Conservation (phyloP, 2,329 filamentous ascomycete genomes). For the Curvularia spicifera region DNA sequence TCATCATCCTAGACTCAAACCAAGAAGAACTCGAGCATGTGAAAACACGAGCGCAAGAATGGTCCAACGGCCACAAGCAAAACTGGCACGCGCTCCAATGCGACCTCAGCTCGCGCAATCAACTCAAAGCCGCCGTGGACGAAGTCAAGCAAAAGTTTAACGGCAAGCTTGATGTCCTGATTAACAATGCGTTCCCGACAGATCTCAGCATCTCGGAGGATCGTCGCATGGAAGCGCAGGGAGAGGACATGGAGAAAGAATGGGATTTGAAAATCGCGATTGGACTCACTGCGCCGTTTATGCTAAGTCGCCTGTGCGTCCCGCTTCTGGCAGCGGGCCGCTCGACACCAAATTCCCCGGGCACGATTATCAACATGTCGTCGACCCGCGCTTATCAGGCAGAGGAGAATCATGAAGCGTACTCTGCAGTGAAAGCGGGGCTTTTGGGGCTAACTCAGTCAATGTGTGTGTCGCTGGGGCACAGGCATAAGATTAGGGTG, state of each 20-base stretch:
- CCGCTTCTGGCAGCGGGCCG: constrained; percentile 33
- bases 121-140: constrained; percentile 47
- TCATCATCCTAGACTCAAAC: constrained; percentile 56
- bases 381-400: constrained; percentile 59
- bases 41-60: constrained; percentile 36
- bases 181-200: constrained; percentile 47
- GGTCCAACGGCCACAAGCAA: constrained; percentile 23
- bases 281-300: constrained; percentile 44
- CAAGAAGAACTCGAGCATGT: constrained; percentile 50
- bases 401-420: constrained; percentile 59
- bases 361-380: constrained; percentile 56
- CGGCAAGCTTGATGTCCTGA: constrained; percentile 41
- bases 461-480: constrained; percentile 56
- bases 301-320: constrained; percentile 42
- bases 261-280: constrained; percentile 46
- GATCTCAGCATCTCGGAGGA: constrained; percentile 34
- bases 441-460: constrained; percentile 58
- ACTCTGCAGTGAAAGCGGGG: constrained; percentile 59
- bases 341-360: constrained; percentile 30
- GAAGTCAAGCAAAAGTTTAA: constrained; percentile 48
- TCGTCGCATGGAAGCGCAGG: constrained; percentile 41
- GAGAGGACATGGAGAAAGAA: constrained; percentile 40
- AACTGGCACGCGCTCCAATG: constrained; percentile 39
- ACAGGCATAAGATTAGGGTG: constrained; percentile 53
- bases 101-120: constrained; percentile 50